Percentiles rank a stretch among this genome's conserved stretches.
Conservation (phyloP, 176 grass and related monocot species). For the Carex scoparia region DNA sequence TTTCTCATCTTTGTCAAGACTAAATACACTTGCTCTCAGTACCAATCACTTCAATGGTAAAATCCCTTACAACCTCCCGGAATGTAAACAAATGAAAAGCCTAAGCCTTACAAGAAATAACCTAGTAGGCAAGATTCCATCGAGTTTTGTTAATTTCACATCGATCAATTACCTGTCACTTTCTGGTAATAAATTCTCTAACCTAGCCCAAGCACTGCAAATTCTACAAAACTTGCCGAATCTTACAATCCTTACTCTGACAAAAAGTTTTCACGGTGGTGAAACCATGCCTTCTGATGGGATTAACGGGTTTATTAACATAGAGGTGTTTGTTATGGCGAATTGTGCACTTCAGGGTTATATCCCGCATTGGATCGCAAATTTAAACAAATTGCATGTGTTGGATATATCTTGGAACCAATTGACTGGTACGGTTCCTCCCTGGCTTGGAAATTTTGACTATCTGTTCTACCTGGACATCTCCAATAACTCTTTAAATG, state of each 20-base stretch:
- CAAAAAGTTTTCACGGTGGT: conserved; percentile 57
- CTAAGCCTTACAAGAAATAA: conserved; percentile 80
- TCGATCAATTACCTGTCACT: conserved; percentile 62
- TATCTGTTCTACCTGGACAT: conserved; percentile 84
- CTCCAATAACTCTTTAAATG: conserved; percentile 76
- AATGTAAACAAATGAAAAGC: conserved; percentile 47
- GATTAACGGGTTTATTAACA: conserved; percentile 63
- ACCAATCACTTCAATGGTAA: conserved; percentile 46
- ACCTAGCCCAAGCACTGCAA: conserved; percentile 58
- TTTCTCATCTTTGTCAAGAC: conserved; percentile 35
- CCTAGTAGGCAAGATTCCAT: conserved; percentile 55
- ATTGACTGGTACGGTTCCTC: conserved; percentile 50
- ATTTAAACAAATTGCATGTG: conserved; percentile 40
- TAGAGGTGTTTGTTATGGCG: conserved; percentile 74
- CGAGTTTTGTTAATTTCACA: conserved; percentile 51
- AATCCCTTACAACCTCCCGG: conserved; percentile 41
- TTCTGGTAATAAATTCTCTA: conserved; percentile 62
- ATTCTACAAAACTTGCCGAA: conserved; percentile 69
- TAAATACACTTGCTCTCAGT: conserved; percentile 64
- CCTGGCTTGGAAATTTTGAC: conserved; percentile 55
- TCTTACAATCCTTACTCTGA: conserved; percentile 58
- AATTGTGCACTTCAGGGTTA: conserved; percentile 64
- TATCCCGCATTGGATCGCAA: conserved; percentile 57
- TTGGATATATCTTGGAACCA: conserved; percentile 95
- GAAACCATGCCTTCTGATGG: conserved; percentile 54